Evolutionary conservation across 495 filamentous ascomycete species (phyloP), one percentile per base, ranked within the genome.

Genomic region (Thozetella sp.): DNA sequence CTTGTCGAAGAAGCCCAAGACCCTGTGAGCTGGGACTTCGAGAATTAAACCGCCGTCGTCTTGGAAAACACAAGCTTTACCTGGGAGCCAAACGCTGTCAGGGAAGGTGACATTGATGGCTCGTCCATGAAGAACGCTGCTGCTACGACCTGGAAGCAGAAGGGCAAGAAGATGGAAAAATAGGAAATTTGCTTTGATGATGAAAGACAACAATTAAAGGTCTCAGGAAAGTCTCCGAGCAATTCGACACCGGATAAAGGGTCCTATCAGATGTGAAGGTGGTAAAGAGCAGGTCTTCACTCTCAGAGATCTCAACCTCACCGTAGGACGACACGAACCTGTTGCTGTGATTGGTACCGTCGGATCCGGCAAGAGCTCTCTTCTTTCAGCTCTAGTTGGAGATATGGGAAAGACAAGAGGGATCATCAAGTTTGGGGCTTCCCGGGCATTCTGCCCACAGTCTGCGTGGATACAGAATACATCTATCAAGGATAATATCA

Each of bases 401-500:
- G 93, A 99, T 63, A 99, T 99, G 95, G 83, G 93, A 19, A 85
- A 87, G 68, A 95, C 91, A 0, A 73, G 75, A 13, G 95, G 95
- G 1, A 77, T 82, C 27, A 80, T 97, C 4, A 81, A 81, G 3
- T 76, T 97, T 55, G 92, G 93, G 50, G 90, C 90, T 1, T 86
- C 85, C 1, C 76, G 93, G 52, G 90, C 93, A 0, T 97, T 96
- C 64, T 99, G 95, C 64, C 93, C 95, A 0, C 95, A 99, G 66
- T 96, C 95, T 67, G 91, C 95, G 2, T 99, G 95, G 95, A 97
- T 99, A 48, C 93, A 97, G 67, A 99, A 97, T 65, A 79, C 92
- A 0, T 89, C 88, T 13, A 87, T 97, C 3, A 86, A 82, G 58
- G 83, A 96, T 54, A 99, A 99, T 63, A 95, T 99, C 56, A 67